Evolutionary conservation across 805 yeast species (phyloP).

Genomic region (Yamadazyma nakazawae): DNA sequence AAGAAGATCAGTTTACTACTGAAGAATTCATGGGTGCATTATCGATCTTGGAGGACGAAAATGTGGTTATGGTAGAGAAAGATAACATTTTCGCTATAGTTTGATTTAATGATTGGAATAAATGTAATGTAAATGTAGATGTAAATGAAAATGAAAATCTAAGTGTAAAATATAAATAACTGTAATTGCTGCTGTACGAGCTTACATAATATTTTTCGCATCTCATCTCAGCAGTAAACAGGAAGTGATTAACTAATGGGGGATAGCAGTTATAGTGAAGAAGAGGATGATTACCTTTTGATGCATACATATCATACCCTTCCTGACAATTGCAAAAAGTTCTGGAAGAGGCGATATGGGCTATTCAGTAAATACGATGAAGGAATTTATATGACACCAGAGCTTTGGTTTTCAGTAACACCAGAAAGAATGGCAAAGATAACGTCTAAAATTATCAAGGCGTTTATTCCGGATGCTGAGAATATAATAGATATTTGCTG

Average conservation of each 20-base stretch:
- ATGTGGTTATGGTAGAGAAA: constrained; percentile 35
- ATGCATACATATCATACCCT: constrained; percentile 38
- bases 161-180: too few relatives aligned
- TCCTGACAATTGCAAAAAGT: constrained; percentile 44
- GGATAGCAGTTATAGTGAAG: not conserved
- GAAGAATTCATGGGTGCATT: constrained; percentile 32
- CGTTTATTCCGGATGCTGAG: constrained; percentile 48
- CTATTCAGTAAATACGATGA: constrained; percentile 64
- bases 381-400: constrained; percentile 66
- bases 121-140: not conserved
- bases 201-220: not conserved
- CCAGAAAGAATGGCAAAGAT: constrained; percentile 71
- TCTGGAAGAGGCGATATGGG: constrained; percentile 59
- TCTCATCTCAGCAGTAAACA: not conserved
- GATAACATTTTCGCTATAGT: constrained; percentile 38
- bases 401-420: constrained; percentile 85
- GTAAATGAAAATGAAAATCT: not conserved
- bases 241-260: not conserved
- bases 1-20: constrained; percentile 35
- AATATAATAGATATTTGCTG: constrained; percentile 67
- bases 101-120: constrained; percentile 2
- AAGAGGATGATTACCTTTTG: constrained; percentile 19
- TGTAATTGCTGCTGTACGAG: too few relatives aligned
- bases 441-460: constrained; percentile 50
- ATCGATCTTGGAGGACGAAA: constrained; percentile 31